These are phyloP conservation scores for Coprinopsis sp. DNA, from an alignment of 768 basidiomycete genomes.

Conservation along the genomic window DNA sequence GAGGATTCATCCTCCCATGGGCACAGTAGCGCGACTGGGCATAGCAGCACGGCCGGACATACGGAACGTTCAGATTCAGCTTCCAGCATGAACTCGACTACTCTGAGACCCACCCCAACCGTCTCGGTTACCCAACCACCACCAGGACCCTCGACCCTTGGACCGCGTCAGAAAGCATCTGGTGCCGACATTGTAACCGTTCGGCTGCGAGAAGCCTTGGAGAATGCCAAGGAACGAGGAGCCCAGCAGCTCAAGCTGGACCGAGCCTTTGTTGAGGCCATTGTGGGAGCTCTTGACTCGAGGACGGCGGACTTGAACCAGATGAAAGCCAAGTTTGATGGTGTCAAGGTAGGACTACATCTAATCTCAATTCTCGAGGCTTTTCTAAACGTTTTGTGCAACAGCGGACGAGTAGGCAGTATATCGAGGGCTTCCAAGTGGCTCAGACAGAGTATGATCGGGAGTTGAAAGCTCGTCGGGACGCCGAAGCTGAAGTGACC, in stretches of 20 bases:
- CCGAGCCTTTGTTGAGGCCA: conserved; percentile 63
- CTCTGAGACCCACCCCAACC: too few species aligned
- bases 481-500: conserved; percentile 90
- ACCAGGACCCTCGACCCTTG: conserved; percentile 3
- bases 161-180: conserved; percentile 28
- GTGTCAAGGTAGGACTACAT: conserved; percentile 67
- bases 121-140: too few species aligned
- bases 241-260: conserved; percentile 66
- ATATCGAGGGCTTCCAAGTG: conserved; percentile 86
- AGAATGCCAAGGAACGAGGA: conserved; percentile 55
- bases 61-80: background rate
- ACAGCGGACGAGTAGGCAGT: conserved; percentile 88
- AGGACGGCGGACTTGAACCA: conserved; percentile 54
- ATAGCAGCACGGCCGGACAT: background rate
- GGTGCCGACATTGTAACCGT: conserved; percentile 39
- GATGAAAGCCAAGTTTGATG: conserved; percentile 76
- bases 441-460: conserved; percentile 93
- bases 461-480: conserved; percentile 81
- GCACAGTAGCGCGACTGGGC: background rate
- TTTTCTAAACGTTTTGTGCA: conserved; percentile 5
- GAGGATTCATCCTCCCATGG: conserved; percentile 5
- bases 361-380: background rate
- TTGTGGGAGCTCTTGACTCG: conserved; percentile 62
- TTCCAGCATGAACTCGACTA: too few species aligned
- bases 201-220: conserved; percentile 57